phyloP scores from a whole-genome alignment of 371 early-diverging fungal genomes.

The Coemansia sp. region DNA sequence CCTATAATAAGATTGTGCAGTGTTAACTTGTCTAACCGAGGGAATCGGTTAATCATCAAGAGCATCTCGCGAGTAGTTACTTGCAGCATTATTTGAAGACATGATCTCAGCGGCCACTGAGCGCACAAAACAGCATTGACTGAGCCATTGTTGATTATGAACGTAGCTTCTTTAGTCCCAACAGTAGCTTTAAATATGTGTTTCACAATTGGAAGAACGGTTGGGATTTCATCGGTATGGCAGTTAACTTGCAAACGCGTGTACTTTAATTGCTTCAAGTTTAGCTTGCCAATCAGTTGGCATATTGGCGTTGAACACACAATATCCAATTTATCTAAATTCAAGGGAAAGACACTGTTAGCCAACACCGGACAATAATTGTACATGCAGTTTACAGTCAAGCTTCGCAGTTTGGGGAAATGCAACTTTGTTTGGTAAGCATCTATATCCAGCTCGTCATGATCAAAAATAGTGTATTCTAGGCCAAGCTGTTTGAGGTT shows the following conservation, averaged over 20 bases:
- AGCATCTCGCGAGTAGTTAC: neutral
- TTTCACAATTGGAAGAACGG: neutral
- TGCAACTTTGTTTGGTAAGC: neutral
- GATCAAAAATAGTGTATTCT: neutral
- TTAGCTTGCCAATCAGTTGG: neutral
- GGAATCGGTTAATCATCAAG: neutral
- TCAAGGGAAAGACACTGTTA: conserved; percentile 3
- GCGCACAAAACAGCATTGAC: neutral
- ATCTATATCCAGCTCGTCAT: neutral
- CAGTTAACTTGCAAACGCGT: neutral
- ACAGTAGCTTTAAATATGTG: neutral
- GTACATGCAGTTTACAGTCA: neutral
- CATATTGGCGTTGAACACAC: neutral
- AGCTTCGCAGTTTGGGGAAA: neutral
- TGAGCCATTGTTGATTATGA: neutral
- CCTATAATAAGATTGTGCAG: neutral
- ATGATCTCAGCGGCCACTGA: neutral
- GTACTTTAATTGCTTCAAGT: neutral
- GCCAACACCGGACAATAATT: conserved; percentile 4
- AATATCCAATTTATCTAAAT: neutral
- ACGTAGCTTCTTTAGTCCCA: neutral
- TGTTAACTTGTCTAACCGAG: neutral
- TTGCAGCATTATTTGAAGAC: neutral
- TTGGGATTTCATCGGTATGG: neutral
- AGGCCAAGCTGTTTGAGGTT: conserved; percentile 1